Percentiles rank a stretch among this genome's conserved stretches.
phyloP scores from a whole-genome alignment of 805 yeast species.

The Hanseniaspora vineae region DNA sequence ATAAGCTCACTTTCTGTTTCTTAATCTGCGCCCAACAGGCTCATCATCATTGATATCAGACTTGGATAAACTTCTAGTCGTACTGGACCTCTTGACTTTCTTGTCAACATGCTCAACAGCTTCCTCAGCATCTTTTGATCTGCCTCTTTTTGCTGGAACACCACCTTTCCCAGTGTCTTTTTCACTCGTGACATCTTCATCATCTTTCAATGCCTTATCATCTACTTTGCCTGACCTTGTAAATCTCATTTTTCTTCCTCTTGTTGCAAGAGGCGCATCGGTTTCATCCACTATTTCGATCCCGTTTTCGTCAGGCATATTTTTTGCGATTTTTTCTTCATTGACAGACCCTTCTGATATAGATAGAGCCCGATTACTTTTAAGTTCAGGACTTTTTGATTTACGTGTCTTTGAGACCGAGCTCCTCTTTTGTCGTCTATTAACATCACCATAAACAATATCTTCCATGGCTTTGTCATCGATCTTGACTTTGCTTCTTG shows the following conservation, averaged over 20 bases:
- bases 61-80: no score
- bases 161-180: constrained; percentile 1
- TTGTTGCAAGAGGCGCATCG: not conserved
- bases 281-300: no score
- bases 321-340: no score
- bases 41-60: constrained; percentile 14
- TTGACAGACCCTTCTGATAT: not conserved
- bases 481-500: constrained; percentile 2
- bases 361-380: not conserved
- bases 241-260: not conserved
- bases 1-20: constrained; percentile 33
- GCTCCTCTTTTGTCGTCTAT: not conserved
- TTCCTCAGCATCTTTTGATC: constrained; percentile 1
- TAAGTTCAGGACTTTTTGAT: not conserved
- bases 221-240: not conserved
- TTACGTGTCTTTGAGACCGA: not conserved
- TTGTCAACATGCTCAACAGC: constrained; percentile 12
- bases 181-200: constrained; percentile 5
- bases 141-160: constrained; percentile 7
- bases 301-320: no score
- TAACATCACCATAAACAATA: constrained; percentile 1
- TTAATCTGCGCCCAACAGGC: constrained; percentile 53
- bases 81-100: not conserved
- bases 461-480: not conserved
- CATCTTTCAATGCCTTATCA: not conserved